Conservation (phyloP, 2,329 filamentous ascomycete genomes). For the Beauveria sp. region DNA sequence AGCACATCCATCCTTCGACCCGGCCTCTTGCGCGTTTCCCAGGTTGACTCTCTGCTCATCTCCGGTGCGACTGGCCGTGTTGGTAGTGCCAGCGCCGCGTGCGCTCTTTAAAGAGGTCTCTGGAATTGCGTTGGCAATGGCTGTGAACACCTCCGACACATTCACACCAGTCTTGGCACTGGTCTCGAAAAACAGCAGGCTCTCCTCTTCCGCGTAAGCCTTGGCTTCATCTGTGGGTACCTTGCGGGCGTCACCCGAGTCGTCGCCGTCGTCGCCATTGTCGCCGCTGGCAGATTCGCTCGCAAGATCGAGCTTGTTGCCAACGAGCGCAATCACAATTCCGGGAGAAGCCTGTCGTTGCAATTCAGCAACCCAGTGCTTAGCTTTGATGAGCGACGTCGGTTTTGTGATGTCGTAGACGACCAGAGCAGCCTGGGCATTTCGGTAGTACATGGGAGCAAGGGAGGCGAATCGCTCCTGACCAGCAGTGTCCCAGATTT, state of each 20-base stretch:
- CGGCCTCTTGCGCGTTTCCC: slow-evolving; percentile 61
- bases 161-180: slow-evolving; percentile 94
- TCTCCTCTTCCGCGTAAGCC: slow-evolving; percentile 89
- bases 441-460: slow-evolving; percentile 99
- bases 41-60: slow-evolving; percentile 78
- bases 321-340: slow-evolving; percentile 93
- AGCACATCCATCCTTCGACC: slow-evolving; percentile 85
- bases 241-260: slow-evolving; percentile 71
- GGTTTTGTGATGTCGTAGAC: slow-evolving; percentile 98
- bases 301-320: slow-evolving; percentile 92
- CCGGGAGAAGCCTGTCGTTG: slow-evolving; percentile 93
- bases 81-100: slow-evolving; percentile 61
- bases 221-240: slow-evolving; percentile 87
- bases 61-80: slow-evolving; percentile 48
- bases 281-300: slow-evolving; percentile 47
- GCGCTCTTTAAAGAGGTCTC: slow-evolving; percentile 92
- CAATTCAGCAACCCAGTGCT: slow-evolving; percentile 97
- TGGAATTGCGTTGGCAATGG: slow-evolving; percentile 95
- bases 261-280: slow-evolving; percentile 50
- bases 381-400: slow-evolving; percentile 89
- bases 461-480: slow-evolving; percentile 96
- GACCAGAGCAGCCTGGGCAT: slow-evolving; percentile 93
- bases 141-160: slow-evolving; percentile 92
- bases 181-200: slow-evolving; percentile 93
- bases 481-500: slow-evolving; percentile 97